Evolutionary conservation across 257 asterid genomes (phyloP).

Genomic region (Avicennia marina): DNA sequence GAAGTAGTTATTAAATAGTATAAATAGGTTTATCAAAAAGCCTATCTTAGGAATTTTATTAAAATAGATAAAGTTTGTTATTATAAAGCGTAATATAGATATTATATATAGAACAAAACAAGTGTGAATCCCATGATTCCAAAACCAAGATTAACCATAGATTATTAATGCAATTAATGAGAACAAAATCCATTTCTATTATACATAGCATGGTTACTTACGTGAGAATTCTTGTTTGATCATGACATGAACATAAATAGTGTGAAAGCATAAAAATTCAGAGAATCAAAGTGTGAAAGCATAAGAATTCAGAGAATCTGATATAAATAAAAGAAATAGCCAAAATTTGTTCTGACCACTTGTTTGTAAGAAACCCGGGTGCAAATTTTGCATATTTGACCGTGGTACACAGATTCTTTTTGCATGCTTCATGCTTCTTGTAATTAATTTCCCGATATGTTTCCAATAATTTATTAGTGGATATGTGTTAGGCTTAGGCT

Average conservation of each 20-base stretch:
- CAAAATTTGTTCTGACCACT: neutral
- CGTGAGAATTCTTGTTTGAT: neutral
- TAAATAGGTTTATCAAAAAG: no score
- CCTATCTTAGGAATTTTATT: no score
- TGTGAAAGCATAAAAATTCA: no score
- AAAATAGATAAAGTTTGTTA: no score
- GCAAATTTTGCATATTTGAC: constrained; percentile 9
- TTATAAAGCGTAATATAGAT: no score
- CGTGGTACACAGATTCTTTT: constrained; percentile 12
- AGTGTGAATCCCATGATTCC: constrained; percentile 40
- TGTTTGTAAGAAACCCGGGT: neutral
- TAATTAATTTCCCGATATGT: no score
- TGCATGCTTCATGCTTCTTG: constrained; percentile 22
- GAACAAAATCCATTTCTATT: no score
- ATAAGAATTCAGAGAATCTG: constrained; percentile 24
- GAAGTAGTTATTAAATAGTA: no score
- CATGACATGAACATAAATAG: neutral
- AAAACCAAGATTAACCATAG: neutral
- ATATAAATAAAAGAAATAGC: neutral
- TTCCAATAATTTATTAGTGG: no score
- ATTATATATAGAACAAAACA: no score
- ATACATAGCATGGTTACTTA: no score
- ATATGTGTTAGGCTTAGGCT: no score
- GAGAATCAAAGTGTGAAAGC: constrained; percentile 46
- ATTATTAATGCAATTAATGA: neutral